These are phyloP conservation scores for Piper longum DNA, from an alignment of 164 flowering plant species.

Conservation along the genomic window DNA sequence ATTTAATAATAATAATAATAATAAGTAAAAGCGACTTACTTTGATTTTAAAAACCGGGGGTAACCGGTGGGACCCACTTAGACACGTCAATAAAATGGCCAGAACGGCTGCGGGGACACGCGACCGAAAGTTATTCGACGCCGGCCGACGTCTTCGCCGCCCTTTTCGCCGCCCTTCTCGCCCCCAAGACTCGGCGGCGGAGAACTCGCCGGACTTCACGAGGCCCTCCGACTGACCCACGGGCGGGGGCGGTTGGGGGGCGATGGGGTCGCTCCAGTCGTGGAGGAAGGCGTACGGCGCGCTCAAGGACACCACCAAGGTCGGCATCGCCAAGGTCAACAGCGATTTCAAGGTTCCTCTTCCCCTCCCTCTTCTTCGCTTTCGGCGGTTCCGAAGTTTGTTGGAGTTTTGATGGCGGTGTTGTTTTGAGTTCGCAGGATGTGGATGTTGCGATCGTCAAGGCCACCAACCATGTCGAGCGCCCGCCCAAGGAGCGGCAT, in stretches of 20 bases:
- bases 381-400: conserved; percentile 1
- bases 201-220: too few relatives aligned
- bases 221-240: background rate
- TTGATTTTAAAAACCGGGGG: too few relatives aligned
- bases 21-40: too few relatives aligned
- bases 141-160: too few relatives aligned
- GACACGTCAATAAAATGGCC: too few relatives aligned
- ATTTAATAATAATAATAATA: too few relatives aligned
- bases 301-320: conserved; percentile 76
- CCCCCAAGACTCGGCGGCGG: too few relatives aligned
- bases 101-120: too few relatives aligned
- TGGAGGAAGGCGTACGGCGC: conserved; percentile 87
- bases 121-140: too few relatives aligned
- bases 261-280: conserved; percentile 61
- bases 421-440: conserved; percentile 33
- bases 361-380: conserved; percentile 1
- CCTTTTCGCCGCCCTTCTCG: too few relatives aligned
- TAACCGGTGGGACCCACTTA: too few relatives aligned
- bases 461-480: conserved; percentile 94
- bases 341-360: conserved; percentile 64
- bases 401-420: background rate
- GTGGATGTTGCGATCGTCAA: conserved; percentile 95
- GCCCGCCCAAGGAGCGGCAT: conserved; percentile 92
- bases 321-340: conserved; percentile 85
- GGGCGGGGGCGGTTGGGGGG: conserved; percentile 1